Percentiles rank a stretch among this genome's conserved stretches.
Evolutionary conservation across 1,284 basidiomycete species (phyloP).

Genomic region (Chalciporus sp.): DNA sequence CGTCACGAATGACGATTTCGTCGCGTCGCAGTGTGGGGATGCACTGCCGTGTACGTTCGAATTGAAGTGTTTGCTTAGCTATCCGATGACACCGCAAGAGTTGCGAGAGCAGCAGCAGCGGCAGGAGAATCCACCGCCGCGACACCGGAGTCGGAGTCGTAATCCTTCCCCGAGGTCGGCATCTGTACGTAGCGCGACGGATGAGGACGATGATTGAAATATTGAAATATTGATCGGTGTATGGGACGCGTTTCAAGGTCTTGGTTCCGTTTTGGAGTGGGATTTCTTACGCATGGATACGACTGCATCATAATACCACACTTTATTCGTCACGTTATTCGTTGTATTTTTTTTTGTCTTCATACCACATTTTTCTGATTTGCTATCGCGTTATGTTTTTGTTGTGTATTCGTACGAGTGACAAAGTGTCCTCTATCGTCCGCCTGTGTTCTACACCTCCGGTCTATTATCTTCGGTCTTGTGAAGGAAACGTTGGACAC

Average conservation of each 20-base stretch:
- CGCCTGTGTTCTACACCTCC: no score
- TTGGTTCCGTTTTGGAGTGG: background rate
- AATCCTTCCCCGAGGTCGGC: slow-evolving; percentile 21
- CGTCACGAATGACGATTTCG: slow-evolving; percentile 44
- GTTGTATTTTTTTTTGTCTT: background rate
- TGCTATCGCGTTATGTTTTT: background rate
- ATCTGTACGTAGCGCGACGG: slow-evolving; percentile 14
- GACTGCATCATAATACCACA: slow-evolving; percentile 14
- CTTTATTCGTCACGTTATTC: slow-evolving; percentile 33
- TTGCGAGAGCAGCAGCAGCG: slow-evolving; percentile 45
- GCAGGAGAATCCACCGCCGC: slow-evolving; percentile 24
- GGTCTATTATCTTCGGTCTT: no score
- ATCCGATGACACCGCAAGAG: slow-evolving; percentile 54
- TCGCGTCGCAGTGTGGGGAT: slow-evolving; percentile 48
- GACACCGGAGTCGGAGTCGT: slow-evolving; percentile 26
- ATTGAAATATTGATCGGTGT: slow-evolving; percentile 4
- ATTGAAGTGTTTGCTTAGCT: slow-evolving; percentile 51
- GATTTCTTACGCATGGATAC: slow-evolving; percentile 5
- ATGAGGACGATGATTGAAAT: slow-evolving; percentile 20
- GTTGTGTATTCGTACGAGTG: background rate
- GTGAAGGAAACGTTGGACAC: no score
- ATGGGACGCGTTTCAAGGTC: background rate
- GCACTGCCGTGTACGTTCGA: slow-evolving; percentile 61
- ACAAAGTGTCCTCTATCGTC: no score
- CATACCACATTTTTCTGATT: background rate